Evolutionary conservation across 164 flowering plant species (phyloP), one percentile per base, ranked within the genome.

Genomic region (Vitis rupestris): DNA sequence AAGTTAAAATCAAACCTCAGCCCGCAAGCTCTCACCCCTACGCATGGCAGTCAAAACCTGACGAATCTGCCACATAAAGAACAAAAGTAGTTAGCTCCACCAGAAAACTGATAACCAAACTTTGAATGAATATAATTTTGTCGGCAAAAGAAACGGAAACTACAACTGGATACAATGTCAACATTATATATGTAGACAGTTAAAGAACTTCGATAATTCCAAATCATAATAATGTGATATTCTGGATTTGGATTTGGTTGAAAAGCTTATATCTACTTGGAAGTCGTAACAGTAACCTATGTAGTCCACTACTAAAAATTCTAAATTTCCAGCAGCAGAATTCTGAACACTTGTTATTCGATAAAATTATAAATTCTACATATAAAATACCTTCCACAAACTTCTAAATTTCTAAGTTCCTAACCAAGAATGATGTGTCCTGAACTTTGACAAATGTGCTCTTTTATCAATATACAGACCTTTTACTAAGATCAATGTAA

Each of bases 11-110:
- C 84, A 55, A 77, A 86, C 89, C 87, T 86, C 84, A 23, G 72
- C 37, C 58, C 78, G 78, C 53, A 82, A 49, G 73, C 79, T 83
- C 55, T 75, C 86, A 17, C 82, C 86, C 74, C 86, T 78, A 6
- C 84, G 82, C 81, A 82, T 76, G 53, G 87, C 86, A 78, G 64
- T 78, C 84, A 84, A 70, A 58, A 82, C 82, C 52, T 86, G 89
- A 64, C 87, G 84, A 56, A 86, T 84, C 89, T 85, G 83, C 44
- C 19, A 29, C 50, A 79, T n/a, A 58, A 8, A 59, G 23, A 59
- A 50, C 9, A 47, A 16, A 1, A 37, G 10, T 29, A 11, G 50
- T 67, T 14, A 70, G 66, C 37, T 27, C 72, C 31, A 61, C 50
- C 12, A 10, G 17, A 12, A 44, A 17, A 3, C 23, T 4, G 11